Evolutionary conservation across 495 filamentous ascomycete genomes (phyloP).

Genomic region (Xylaria venustula): DNA sequence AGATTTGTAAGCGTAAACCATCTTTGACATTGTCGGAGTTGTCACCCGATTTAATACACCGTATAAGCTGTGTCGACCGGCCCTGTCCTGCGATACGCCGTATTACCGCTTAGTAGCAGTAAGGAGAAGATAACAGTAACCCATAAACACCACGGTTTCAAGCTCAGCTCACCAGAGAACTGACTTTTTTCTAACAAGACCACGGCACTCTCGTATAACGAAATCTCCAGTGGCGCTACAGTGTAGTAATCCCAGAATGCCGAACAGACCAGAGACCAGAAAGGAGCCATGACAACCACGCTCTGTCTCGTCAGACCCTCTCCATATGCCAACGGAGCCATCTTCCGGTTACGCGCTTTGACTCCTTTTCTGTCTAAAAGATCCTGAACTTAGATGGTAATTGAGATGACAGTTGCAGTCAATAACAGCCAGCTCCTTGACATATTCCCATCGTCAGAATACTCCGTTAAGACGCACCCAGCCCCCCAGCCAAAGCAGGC

Average conservation of each 20-base stretch:
- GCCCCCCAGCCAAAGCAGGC: conserved; percentile 30
- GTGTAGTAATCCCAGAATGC: conserved; percentile 34
- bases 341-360: conserved; percentile 33
- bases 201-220: conserved; percentile 9
- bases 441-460: conserved; percentile 7
- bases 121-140: conserved; percentile 9
- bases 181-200: conserved; percentile 20
- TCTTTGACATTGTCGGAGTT: too few relatives aligned
- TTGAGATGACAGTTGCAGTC: conserved; percentile 37
- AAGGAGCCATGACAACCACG: conserved; percentile 29
- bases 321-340: conserved; percentile 41
- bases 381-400: conserved; percentile 48
- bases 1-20: too few relatives aligned
- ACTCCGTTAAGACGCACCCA: background rate
- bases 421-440: conserved; percentile 38
- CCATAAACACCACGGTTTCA: conserved; percentile 26
- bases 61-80: too few relatives aligned
- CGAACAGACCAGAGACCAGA: conserved; percentile 42
- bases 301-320: conserved; percentile 36
- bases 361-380: conserved; percentile 46
- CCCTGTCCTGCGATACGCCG: too few relatives aligned
- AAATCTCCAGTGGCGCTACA: background rate
- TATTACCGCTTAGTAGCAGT: background rate
- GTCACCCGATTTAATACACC: too few relatives aligned
- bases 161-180: conserved; percentile 15